Conservation (phyloP, 495 filamentous ascomycete species). For the Aspergillus bertholletiae region DNA sequence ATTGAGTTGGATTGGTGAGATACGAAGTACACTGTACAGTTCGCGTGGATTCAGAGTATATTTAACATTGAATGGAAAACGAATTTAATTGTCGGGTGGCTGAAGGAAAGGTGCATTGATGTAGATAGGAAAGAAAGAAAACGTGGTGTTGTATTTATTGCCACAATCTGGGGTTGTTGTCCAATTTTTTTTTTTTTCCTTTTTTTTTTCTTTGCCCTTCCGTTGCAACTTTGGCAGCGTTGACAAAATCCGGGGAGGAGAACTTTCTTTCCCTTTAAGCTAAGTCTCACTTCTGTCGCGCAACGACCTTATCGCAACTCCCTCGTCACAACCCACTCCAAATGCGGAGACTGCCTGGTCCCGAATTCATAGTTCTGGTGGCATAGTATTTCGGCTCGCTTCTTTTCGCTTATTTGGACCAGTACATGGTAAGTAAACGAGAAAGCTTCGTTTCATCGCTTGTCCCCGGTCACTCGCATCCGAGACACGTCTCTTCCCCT, state of each 20-base stretch:
- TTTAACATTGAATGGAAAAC: no score
- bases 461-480: conserved; percentile 13
- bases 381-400: conserved; percentile 27
- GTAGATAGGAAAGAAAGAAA: no score
- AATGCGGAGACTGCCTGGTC: conserved; percentile 19
- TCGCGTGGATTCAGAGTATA: no score
- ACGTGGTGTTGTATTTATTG: conserved; percentile 1
- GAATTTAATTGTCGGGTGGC: background rate
- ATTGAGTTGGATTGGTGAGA: background rate
- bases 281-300: conserved; percentile 14
- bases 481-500: conserved; percentile 7
- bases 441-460: conserved; percentile 16
- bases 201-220: background rate
- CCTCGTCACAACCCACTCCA: conserved; percentile 8
- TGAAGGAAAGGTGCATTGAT: background rate
- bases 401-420: conserved; percentile 29
- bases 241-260: conserved; percentile 12
- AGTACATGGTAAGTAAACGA: conserved; percentile 29
- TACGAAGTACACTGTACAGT: no score
- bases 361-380: conserved; percentile 23
- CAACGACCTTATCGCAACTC: conserved; percentile 19
- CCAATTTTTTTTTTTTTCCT: background rate
- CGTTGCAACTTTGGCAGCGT: conserved; percentile 2
- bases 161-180: conserved; percentile 2
- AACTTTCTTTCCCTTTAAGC: conserved; percentile 9